Evolutionary conservation across 148 eudicot species (phyloP).

Genomic region (Beta vulgaris): DNA sequence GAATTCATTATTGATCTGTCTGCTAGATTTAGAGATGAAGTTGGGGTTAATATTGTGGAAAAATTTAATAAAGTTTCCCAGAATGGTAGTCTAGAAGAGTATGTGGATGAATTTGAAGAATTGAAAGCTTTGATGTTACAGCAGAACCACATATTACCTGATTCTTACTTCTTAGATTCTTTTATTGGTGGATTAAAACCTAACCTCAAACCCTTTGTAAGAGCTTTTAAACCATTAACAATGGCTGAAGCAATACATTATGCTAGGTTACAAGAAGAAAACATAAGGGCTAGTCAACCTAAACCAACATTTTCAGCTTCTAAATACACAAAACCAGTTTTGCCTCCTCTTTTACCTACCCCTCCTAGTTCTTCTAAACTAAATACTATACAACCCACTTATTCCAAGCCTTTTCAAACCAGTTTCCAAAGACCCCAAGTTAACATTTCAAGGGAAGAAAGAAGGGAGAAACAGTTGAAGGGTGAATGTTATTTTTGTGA

Average conservation of each 20-base stretch:
- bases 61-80: too few relatives aligned
- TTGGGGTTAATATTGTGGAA: too few relatives aligned
- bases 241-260: not conserved
- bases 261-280: not conserved
- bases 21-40: too few relatives aligned
- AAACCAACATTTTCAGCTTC: not conserved
- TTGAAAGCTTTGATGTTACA: too few relatives aligned
- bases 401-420: not conserved
- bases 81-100: too few relatives aligned
- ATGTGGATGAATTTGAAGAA: too few relatives aligned
- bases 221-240: not conserved
- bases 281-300: not conserved
- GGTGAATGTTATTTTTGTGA: slow-evolving; percentile 6
- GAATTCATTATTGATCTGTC: too few relatives aligned
- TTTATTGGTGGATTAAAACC: not conserved
- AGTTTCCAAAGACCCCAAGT: not conserved
- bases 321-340: not conserved
- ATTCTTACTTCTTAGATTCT: too few relatives aligned
- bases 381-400: not conserved
- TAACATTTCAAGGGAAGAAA: not conserved
- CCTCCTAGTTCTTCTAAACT: not conserved
- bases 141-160: too few relatives aligned
- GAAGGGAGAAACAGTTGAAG: not conserved
- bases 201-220: too few relatives aligned
- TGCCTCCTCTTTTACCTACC: not conserved